Percentiles rank a stretch among this genome's conserved stretches.
Evolutionary conservation across 441 rosid species (phyloP).

Genomic region (Gossypium gossypioides): DNA sequence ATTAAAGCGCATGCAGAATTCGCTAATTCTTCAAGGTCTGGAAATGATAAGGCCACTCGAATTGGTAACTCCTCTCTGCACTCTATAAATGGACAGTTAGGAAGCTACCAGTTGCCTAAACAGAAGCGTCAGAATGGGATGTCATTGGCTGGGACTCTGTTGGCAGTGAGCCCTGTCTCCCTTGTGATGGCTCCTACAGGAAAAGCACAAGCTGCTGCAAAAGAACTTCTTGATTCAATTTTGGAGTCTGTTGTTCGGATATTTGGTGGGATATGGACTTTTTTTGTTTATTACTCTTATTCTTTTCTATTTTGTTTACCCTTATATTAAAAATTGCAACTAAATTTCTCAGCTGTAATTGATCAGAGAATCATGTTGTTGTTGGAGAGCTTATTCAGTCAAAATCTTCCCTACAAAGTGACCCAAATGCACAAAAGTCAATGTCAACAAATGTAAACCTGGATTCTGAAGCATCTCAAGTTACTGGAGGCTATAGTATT

Average conservation of each 20-base stretch:
- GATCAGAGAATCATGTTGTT: constrained; percentile 80
- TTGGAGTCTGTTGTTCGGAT: constrained; percentile 69
- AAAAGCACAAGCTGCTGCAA: constrained; percentile 82
- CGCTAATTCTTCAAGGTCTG: constrained; percentile 56
- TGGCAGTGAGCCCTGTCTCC: constrained; percentile 94
- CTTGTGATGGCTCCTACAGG: constrained; percentile 93
- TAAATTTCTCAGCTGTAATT: constrained; percentile 20
- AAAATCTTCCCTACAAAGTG: constrained; percentile 51
- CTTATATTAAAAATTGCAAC: constrained; percentile 15
- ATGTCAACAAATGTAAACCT: constrained; percentile 45
- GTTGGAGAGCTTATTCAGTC: constrained; percentile 85
- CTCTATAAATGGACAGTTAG: constrained; percentile 53
- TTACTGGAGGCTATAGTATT: constrained; percentile 87
- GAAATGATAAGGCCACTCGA: constrained; percentile 43
- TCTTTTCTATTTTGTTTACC: background rate
- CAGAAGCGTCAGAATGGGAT: constrained; percentile 78
- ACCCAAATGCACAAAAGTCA: constrained; percentile 58
- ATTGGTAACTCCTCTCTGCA: constrained; percentile 37
- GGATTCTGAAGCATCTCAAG: constrained; percentile 76
- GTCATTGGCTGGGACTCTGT: constrained; percentile 50
- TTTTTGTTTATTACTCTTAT: constrained; percentile 7
- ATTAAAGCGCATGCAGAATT: constrained; percentile 66
- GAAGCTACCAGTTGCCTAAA: constrained; percentile 55
- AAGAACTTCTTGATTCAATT: constrained; percentile 87
- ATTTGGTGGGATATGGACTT: constrained; percentile 55